Conservation (phyloP, 176 grass and related monocot genomes). For the Dendrocalamus sinicus region DNA sequence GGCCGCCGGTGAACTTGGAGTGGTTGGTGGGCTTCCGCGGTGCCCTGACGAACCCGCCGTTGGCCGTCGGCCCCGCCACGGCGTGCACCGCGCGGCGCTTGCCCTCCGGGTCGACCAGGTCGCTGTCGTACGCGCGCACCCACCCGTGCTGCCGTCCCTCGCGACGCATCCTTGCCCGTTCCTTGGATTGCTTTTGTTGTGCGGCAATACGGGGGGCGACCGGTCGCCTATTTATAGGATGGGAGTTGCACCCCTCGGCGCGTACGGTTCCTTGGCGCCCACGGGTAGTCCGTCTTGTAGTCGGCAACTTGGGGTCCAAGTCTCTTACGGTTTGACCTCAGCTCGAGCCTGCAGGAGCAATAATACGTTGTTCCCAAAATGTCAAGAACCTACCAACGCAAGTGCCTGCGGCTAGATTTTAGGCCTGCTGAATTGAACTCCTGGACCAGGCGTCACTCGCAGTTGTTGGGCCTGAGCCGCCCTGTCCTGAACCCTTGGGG, state of each 20-base stretch:
- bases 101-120: conserved; percentile 26
- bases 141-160: conserved; percentile 49
- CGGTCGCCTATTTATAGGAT: neutral
- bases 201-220: neutral
- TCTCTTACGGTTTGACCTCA: neutral
- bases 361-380: neutral
- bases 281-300: neutral
- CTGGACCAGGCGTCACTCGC: neutral
- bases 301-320: conserved; percentile 36
- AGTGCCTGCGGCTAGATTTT: neutral
- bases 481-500: neutral
- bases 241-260: neutral
- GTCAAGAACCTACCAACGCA: neutral
- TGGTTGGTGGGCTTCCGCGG: conserved; percentile 53
- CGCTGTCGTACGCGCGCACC: conserved; percentile 33
- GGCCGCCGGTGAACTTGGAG: conserved; percentile 36
- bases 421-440: neutral
- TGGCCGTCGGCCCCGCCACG: conserved; percentile 3
- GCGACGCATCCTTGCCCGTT: conserved; percentile 37
- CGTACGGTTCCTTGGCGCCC: neutral
- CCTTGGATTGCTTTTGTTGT: neutral
- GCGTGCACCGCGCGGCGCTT: conserved; percentile 34
- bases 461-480: neutral
- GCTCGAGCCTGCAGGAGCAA: neutral
- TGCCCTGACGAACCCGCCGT: conserved; percentile 44